These are phyloP conservation scores for Tetradesmus obliquus DNA, from an alignment of 139 green algal genomes.

Conservation along the genomic window DNA sequence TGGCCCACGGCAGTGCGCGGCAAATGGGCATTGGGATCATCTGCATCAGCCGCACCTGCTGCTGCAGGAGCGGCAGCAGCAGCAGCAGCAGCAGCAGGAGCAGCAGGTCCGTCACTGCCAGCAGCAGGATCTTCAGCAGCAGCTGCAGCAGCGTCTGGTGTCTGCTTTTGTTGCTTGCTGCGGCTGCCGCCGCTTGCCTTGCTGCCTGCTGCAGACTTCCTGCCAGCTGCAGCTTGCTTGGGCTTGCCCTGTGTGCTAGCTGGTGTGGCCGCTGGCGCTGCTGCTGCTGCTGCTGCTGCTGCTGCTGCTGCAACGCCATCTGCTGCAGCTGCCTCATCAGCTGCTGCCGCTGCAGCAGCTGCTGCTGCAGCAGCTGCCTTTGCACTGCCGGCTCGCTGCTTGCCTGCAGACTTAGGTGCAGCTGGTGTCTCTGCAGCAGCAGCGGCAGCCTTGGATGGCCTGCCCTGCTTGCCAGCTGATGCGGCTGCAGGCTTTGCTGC, in stretches of 20 bases:
- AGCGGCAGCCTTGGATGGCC: constrained; percentile 4
- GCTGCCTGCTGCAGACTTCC: neutral
- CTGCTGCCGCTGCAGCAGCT: neutral
- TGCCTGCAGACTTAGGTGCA: neutral
- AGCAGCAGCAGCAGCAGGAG: neutral
- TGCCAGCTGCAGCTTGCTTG: neutral
- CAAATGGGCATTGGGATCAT: constrained; percentile 10
- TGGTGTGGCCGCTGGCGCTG: neutral
- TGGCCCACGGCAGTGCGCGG: constrained; percentile 22
- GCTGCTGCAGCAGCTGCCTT: constrained; percentile 17
- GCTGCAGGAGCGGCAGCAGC: neutral
- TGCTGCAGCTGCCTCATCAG: neutral
- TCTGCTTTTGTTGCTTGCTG: constrained; percentile 9
- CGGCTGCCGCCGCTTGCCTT: neutral
- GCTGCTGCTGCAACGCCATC: neutral
- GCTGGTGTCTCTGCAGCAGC: constrained; percentile 19
- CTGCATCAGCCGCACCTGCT: neutral
- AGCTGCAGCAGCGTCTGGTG: constrained; percentile 9
- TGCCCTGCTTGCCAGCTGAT: neutral
- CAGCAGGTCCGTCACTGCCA: neutral
- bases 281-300: neutral
- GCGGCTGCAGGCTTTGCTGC: neutral
- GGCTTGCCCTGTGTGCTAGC: neutral
- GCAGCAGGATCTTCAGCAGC: neutral
- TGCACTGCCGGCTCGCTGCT: neutral